Evolutionary conservation across 768 basidiomycete species (phyloP).

Genomic region (Pleurotus platypus): DNA sequence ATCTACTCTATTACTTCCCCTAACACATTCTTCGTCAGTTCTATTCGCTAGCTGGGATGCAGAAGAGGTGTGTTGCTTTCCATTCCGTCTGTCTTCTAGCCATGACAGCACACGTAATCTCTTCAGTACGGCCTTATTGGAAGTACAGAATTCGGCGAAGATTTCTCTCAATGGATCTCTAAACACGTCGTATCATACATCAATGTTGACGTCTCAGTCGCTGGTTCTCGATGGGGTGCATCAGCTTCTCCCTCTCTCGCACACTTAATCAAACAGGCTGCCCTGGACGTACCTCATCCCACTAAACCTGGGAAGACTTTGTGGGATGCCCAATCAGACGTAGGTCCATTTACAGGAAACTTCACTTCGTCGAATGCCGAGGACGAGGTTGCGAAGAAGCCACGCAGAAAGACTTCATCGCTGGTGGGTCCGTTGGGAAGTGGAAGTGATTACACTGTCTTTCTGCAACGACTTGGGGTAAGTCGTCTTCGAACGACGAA

Average conservation of each 20-base stretch:
- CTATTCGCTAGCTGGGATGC: constrained; percentile 75
- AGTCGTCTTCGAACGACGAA: constrained; percentile 8
- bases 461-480: constrained; percentile 72
- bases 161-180: constrained; percentile 79
- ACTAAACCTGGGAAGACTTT: constrained; percentile 59
- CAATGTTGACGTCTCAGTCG: constrained; percentile 72
- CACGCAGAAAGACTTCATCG: constrained; percentile 15
- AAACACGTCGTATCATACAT: constrained; percentile 83
- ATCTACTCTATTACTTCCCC: neutral
- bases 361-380: neutral
- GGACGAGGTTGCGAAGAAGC: constrained; percentile 25
- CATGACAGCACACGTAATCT: constrained; percentile 10
- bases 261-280: constrained; percentile 64
- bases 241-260: constrained; percentile 79
- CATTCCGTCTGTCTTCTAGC: constrained; percentile 6
- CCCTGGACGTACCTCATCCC: constrained; percentile 73
- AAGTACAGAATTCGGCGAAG: constrained; percentile 92
- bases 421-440: constrained; percentile 65
- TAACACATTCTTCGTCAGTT: constrained; percentile 29
- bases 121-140: constrained; percentile 66
- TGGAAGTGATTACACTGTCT: constrained; percentile 90
- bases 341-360: constrained; percentile 43
- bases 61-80: constrained; percentile 43
- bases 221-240: constrained; percentile 55
- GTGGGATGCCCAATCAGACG: constrained; percentile 73